phyloP scores from a whole-genome alignment of 345 rosid species.

The Brassica cretica region DNA sequence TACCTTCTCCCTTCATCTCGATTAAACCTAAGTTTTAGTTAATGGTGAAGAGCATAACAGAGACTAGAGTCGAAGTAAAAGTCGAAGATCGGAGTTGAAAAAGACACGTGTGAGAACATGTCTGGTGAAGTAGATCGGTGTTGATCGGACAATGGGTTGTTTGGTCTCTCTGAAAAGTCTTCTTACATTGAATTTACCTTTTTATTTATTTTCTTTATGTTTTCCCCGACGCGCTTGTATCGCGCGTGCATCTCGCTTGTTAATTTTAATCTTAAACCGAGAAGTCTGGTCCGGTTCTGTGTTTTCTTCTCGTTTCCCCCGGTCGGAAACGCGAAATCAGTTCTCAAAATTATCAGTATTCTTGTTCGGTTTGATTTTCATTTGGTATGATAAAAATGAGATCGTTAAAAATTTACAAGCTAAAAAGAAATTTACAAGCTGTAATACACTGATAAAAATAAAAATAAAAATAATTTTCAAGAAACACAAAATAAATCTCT shows the following conservation, averaged over 20 bases:
- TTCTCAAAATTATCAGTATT: not conserved
- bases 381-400: not conserved
- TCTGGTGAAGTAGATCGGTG: conserved; percentile 43
- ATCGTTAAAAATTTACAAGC: not conserved
- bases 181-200: conserved; percentile 7
- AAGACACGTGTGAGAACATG: conserved; percentile 40
- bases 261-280: not conserved
- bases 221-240: not conserved
- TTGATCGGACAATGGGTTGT: conserved; percentile 41
- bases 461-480: no score
- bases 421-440: not conserved
- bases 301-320: not conserved
- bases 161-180: conserved; percentile 30
- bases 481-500: not conserved
- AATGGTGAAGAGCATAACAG: conserved; percentile 23
- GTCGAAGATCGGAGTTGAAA: not conserved
- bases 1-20: conserved; percentile 78
- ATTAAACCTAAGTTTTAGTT: not conserved
- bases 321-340: not conserved
- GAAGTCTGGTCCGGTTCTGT: not conserved
- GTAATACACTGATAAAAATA: not conserved
- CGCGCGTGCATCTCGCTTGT: conserved; percentile 8
- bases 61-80: conserved; percentile 24
- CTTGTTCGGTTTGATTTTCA: not conserved
- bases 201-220: no score